A percentile compares a stretch with the other conserved stretches of the same genome.
Conservation (phyloP, 1,284 basidiomycete genomes). For the Naganishia albida region DNA sequence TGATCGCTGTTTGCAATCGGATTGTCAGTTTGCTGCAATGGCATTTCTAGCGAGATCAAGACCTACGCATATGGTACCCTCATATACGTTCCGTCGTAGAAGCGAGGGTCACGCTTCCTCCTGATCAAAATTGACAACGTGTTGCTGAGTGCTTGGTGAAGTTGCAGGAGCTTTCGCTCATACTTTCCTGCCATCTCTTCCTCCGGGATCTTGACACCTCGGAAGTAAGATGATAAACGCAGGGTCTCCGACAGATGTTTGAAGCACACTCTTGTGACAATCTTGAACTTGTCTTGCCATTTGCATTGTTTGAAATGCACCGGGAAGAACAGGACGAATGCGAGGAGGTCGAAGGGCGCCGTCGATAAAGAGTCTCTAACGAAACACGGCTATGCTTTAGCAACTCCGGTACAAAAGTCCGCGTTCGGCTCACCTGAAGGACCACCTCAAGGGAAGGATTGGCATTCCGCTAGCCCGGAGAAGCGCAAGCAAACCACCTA, state of each 20-base stretch:
- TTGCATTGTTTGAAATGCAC: conserved; percentile 1
- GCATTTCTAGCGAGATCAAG: neutral
- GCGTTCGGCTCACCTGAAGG: conserved; percentile 23
- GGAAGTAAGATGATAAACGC: conserved; percentile 33
- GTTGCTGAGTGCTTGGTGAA: conserved; percentile 19
- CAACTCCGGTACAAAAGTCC: neutral
- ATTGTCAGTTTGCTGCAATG: neutral
- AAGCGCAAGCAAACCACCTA: conserved; percentile 29
- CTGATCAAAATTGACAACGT: conserved; percentile 12
- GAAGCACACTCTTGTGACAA: conserved; percentile 24
- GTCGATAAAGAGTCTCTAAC: conserved; percentile 27
- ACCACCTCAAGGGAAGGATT: conserved; percentile 32
- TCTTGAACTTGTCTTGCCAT: conserved; percentile 21
- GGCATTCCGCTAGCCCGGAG: conserved; percentile 12
- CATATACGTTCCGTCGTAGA: conserved; percentile 28
- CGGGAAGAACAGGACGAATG: conserved; percentile 27
- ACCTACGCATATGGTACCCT: conserved; percentile 34
- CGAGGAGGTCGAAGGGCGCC: conserved; percentile 29
- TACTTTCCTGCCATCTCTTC: conserved; percentile 29
- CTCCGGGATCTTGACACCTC: conserved; percentile 24
- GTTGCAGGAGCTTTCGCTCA: conserved; percentile 16
- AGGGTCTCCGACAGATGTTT: conserved; percentile 18
- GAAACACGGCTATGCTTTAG: neutral
- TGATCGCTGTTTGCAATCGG: conserved; percentile 25
- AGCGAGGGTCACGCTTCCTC: neutral